These are phyloP conservation scores for Boechera divaricarpa DNA, from an alignment of 345 rosid genomes.

Conservation along the genomic window DNA sequence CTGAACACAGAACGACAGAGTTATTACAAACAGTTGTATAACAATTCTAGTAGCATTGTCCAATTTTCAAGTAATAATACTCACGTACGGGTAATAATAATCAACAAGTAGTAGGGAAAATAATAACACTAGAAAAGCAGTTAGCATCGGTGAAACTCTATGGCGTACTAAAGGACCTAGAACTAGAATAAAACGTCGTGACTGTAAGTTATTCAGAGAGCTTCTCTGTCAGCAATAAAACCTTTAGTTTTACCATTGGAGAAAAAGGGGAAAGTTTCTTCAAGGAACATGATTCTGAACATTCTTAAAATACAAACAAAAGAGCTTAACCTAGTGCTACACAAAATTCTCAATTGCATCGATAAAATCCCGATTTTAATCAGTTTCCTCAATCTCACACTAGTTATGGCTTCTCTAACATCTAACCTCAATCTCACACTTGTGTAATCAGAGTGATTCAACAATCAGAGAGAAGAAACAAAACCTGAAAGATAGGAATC, in stretches of 20 bases:
- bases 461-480: not conserved
- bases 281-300: too few relatives aligned
- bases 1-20: slow-evolving; percentile 37
- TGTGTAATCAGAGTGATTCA: not conserved
- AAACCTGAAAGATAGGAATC: slow-evolving; percentile 43
- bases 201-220: too few relatives aligned
- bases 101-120: not conserved
- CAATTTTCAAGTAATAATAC: not conserved
- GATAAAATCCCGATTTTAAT: too few relatives aligned
- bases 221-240: too few relatives aligned
- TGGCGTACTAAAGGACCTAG: not conserved
- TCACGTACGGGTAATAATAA: not conserved
- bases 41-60: not conserved
- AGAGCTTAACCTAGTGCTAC: not conserved
- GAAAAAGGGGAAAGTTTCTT: too few relatives aligned
- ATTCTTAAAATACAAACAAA: not conserved
- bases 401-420: not conserved
- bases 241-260: too few relatives aligned
- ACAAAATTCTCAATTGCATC: not conserved
- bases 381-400: not conserved
- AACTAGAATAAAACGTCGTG: too few relatives aligned
- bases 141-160: not conserved
- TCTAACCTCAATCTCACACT: not conserved
- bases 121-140: not conserved
- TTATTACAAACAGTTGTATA: not conserved